phyloP scores from a whole-genome alignment of 768 basidiomycete genomes.

The Tricholoma furcatifolium region DNA sequence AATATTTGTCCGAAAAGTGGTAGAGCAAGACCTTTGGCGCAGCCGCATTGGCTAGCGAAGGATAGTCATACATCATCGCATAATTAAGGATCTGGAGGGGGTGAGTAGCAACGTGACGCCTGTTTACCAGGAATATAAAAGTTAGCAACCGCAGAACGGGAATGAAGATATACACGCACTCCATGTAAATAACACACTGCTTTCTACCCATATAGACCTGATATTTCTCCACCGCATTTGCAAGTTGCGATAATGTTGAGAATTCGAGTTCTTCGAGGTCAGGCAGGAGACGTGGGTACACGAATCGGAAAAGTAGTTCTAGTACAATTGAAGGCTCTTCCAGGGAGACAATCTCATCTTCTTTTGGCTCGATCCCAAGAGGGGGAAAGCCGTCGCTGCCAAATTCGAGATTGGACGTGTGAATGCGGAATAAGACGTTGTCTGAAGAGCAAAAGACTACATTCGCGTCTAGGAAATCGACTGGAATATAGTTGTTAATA shows the following conservation, averaged over 20 bases:
- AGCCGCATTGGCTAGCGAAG: too few species aligned
- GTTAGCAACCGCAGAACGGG: background rate
- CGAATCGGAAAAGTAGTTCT: constrained; percentile 7
- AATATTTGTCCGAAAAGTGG: too few species aligned
- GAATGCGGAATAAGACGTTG: constrained; percentile 11
- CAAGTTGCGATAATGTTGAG: background rate
- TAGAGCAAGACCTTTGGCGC: too few species aligned
- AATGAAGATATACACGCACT: background rate
- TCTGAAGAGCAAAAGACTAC: constrained; percentile 14
- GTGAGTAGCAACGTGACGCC: too few species aligned
- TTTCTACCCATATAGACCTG: constrained; percentile 13
- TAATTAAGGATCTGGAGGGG: too few species aligned
- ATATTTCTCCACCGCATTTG: constrained; percentile 16
- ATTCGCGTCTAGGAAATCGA: constrained; percentile 9
- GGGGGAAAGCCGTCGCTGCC: constrained; percentile 10
- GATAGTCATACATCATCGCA: too few species aligned
- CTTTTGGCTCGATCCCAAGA: background rate
- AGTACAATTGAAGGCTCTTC: constrained; percentile 1
- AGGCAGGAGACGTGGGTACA: background rate
- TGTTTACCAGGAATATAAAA: background rate
- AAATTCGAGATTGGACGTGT: constrained; percentile 11
- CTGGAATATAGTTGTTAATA: background rate
- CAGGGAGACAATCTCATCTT: constrained; percentile 4
- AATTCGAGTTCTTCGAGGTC: background rate
- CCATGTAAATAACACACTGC: constrained; percentile 12